Conservation (phyloP, 139 green algal genomes). For the Picochlorum sp. region DNA sequence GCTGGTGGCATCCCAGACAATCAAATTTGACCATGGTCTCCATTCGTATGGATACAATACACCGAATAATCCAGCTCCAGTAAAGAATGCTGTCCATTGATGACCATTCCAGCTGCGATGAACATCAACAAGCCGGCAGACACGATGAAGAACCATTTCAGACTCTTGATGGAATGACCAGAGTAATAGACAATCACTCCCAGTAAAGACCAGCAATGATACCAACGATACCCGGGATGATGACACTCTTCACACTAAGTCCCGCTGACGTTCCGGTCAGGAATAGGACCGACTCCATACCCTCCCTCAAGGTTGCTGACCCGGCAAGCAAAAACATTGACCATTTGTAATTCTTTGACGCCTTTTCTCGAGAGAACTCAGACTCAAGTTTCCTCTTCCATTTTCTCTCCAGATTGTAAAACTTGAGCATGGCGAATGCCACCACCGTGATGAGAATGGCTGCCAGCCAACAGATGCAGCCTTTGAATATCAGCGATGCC, state of each 20-base stretch:
- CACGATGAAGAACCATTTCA: slow-evolving; percentile 46
- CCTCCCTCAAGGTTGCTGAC: slow-evolving; percentile 36
- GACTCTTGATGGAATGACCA: slow-evolving; percentile 34
- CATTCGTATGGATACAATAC: slow-evolving; percentile 20
- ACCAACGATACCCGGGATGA: slow-evolving; percentile 35
- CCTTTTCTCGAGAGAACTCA: not conserved
- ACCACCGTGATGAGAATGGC: slow-evolving; percentile 38
- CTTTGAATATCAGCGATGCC: slow-evolving; percentile 35
- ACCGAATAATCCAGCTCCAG: slow-evolving; percentile 33
- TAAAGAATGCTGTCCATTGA: slow-evolving; percentile 21
- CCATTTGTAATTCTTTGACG: slow-evolving; percentile 19
- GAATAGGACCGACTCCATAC: slow-evolving; percentile 47
- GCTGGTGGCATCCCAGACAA: slow-evolving; percentile 32
- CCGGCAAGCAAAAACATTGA: slow-evolving; percentile 35
- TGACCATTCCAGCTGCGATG: slow-evolving; percentile 37
- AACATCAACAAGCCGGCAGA: slow-evolving; percentile 37
- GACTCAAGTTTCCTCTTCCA: slow-evolving; percentile 36
- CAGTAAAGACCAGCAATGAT: slow-evolving; percentile 27
- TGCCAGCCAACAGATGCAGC: slow-evolving; percentile 26
- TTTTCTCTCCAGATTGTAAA: slow-evolving; percentile 46
- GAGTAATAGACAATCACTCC: slow-evolving; percentile 41
- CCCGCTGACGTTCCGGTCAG: slow-evolving; percentile 32
- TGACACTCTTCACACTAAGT: slow-evolving; percentile 23
- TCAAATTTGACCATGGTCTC: slow-evolving; percentile 33
- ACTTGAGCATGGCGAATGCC: slow-evolving; percentile 45